A percentile compares a stretch with the other conserved stretches of the same genome.
Conservation (phyloP, 2,329 filamentous ascomycete species). For the Colletotrichum destructivum region DNA sequence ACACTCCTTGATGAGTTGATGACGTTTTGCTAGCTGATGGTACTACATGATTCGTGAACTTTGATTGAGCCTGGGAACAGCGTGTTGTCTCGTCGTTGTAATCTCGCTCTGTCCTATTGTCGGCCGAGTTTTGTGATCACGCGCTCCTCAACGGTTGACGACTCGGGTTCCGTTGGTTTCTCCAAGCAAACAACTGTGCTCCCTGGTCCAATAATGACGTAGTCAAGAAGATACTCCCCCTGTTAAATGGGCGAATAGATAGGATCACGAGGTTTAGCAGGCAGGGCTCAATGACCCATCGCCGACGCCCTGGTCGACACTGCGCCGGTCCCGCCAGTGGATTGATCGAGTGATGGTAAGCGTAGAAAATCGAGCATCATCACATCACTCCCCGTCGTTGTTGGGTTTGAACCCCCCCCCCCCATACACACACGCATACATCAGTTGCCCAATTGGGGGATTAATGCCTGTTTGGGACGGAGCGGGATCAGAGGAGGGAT, state of each 20-base stretch:
- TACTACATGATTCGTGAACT: too few relatives aligned
- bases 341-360: not conserved
- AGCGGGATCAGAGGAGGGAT: slow-evolving; percentile 33
- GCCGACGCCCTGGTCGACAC: slow-evolving; percentile 3
- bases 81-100: too few relatives aligned
- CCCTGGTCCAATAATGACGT: slow-evolving; percentile 20
- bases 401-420: too few relatives aligned
- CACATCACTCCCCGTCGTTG: not conserved
- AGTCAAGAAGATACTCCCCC: not conserved
- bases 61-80: too few relatives aligned
- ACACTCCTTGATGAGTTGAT: too few relatives aligned
- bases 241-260: not conserved
- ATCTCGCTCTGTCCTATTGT: not conserved
- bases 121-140: slow-evolving; percentile 25
- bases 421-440: not conserved
- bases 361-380: not conserved
- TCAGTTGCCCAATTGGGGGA: slow-evolving; percentile 11
- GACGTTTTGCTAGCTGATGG: too few relatives aligned
- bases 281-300: not conserved
- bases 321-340: not conserved
- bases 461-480: slow-evolving; percentile 24
- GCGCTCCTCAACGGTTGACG: not conserved
- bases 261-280: slow-evolving; percentile 8
- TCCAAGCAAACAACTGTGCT: not conserved
- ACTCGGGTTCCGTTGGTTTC: slow-evolving; percentile 4